A percentile compares a stretch with the other conserved stretches of the same genome.
Evolutionary conservation across 139 green algal species (phyloP).

Genomic region (Auxenochlorella pyrenoidosa): DNA sequence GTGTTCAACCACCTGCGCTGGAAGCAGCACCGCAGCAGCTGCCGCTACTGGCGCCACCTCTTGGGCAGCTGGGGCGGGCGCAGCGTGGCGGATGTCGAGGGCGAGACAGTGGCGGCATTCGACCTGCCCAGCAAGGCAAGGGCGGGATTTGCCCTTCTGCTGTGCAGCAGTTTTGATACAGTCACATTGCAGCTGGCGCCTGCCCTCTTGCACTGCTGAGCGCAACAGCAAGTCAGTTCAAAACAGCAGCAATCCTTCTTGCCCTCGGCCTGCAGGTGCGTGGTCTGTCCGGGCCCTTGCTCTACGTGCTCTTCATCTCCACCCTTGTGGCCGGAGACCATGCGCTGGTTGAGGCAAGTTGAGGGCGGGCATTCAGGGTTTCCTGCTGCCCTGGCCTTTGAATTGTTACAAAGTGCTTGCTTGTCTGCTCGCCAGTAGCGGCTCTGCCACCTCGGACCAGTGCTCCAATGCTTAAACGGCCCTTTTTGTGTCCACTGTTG

Average conservation of each 20-base stretch:
- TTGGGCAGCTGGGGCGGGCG: background rate
- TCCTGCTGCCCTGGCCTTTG: too few species aligned
- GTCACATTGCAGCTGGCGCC: too few species aligned
- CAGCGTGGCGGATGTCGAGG: background rate
- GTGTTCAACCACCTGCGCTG: slow-evolving; percentile 13
- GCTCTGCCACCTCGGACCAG: background rate
- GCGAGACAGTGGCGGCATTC: background rate
- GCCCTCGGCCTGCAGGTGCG: background rate
- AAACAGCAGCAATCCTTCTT: background rate
- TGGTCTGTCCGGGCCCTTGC: background rate
- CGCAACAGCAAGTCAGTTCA: too few species aligned
- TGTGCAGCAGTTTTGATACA: too few species aligned
- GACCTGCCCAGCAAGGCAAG: slow-evolving; percentile 4
- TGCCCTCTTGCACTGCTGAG: too few species aligned
- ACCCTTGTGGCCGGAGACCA: background rate
- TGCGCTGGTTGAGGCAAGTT: background rate
- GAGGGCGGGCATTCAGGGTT: background rate
- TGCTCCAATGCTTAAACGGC: too few species aligned
- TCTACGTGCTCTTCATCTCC: slow-evolving; percentile 10
- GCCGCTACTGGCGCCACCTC: slow-evolving; percentile 2
- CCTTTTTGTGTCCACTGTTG: background rate
- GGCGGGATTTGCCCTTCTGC: too few species aligned
- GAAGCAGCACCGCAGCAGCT: slow-evolving; percentile 12
- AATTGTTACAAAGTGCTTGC: too few species aligned
- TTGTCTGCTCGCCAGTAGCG: background rate